Evolutionary conservation across 805 yeast species (phyloP), one percentile per base, ranked within the genome.

Genomic region (Saccharomycopsis amapae): DNA sequence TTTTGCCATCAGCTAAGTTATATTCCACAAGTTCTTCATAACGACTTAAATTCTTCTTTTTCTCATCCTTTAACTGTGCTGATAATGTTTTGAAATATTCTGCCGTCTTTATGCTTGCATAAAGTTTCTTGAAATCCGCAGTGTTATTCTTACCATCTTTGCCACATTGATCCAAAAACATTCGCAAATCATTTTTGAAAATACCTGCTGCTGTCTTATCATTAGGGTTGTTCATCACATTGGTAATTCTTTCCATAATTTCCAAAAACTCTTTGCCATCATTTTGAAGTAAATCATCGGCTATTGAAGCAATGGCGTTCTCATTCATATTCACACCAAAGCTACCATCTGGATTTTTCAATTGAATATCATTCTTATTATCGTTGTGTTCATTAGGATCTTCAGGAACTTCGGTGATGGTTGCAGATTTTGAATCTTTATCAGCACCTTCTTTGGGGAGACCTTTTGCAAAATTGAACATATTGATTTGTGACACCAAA

Each of bases 221-320:
- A 26, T 38, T 28, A 15, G 36, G 37, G 12, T 38, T 20, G 28
- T 17, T 17, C 32, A 38, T 38, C 13, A 23, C 18, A 1, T 15
- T 26, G 18, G 20, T 78, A 24, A 80, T 63, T 40, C 73, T 68
- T 57, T 81, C 87, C 73, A 83, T 76, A 71, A 79, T 73, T 49
- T 76, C 77, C 31, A 82, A 72, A 51, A 82, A 80, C 35, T 75
- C 69, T 51, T 70, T 68, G 19, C 88, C 89, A 48, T 79, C 81
- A 56, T 78, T 79, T 50, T 71, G 72, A 41, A 81, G 64, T 19
- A 82, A 61, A 56, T 82, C 86, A 49, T 82, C 87, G 1, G 87
- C 86, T 41, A 83, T 73, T 5, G 75, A 59, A 26, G 65, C 57
- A 6, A 67, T 54, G 1, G 69, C 71, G 19, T 36, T 39, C 28